These are phyloP conservation scores for Cercospora canescens DNA, from an alignment of 2,329 filamentous ascomycete genomes.

Conservation along the genomic window DNA sequence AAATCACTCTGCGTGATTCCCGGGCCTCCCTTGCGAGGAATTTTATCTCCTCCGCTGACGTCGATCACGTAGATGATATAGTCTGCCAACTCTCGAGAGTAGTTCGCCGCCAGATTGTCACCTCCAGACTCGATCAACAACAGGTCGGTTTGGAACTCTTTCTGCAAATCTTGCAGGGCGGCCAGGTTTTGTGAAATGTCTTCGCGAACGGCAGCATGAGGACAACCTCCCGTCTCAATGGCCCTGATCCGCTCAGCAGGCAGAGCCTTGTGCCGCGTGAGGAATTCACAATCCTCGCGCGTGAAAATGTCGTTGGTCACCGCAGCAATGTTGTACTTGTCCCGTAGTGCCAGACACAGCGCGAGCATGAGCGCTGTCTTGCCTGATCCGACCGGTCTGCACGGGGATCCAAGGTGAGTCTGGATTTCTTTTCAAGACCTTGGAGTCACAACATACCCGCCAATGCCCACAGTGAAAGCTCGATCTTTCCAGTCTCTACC, in stretches of 20 bases:
- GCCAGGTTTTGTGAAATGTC: constrained; percentile 94
- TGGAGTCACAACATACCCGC: constrained; percentile 64
- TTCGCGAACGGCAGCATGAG: constrained; percentile 94
- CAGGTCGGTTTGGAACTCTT: constrained; percentile 75
- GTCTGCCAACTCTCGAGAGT: constrained; percentile 89
- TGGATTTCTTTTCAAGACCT: too few species aligned
- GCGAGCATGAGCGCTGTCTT: constrained; percentile 97
- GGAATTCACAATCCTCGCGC: constrained; percentile 94
- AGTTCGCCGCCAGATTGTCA: constrained; percentile 96
- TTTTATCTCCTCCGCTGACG: constrained; percentile 93
- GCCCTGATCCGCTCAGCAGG: constrained; percentile 82
- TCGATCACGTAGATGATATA: constrained; percentile 99
- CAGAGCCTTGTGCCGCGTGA: constrained; percentile 82
- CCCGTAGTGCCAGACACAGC: constrained; percentile 80
- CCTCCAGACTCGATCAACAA: constrained; percentile 94
- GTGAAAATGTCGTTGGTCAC: constrained; percentile 99
- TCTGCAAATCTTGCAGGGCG: constrained; percentile 85
- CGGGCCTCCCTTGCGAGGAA: constrained; percentile 91
- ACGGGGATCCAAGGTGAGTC: background rate
- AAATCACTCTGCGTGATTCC: constrained; percentile 96
- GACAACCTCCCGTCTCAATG: constrained; percentile 96
- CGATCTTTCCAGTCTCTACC: constrained; percentile 84
- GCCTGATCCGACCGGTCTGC: constrained; percentile 88
- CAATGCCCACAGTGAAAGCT: constrained; percentile 96
- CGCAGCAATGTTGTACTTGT: constrained; percentile 81